Conservation (phyloP, 2,329 filamentous ascomycete species). For the Colletotrichum scovillei region DNA sequence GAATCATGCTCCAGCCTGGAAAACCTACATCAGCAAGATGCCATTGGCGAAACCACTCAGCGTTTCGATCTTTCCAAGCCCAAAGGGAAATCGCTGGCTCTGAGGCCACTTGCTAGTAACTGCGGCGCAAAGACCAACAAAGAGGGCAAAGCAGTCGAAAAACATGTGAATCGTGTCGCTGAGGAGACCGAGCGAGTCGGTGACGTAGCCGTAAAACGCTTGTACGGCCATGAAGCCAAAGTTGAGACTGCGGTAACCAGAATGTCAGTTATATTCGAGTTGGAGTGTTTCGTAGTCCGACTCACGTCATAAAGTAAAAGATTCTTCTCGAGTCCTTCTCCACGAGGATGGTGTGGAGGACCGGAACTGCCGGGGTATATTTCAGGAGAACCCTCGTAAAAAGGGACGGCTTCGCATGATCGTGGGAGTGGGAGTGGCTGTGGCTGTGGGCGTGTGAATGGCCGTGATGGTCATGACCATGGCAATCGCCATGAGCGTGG, state of each 20-base stretch:
- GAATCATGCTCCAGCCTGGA: accelerated
- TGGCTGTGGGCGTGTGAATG: constrained; percentile 41
- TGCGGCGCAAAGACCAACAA: constrained; percentile 89
- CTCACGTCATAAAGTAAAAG: constrained; percentile 95
- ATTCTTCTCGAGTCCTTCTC: constrained; percentile 95
- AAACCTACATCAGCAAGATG: constrained; percentile 84
- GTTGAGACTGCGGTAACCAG: constrained; percentile 74
- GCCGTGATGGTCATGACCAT: constrained; percentile 45
- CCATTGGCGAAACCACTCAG: constrained; percentile 97
- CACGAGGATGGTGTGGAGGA: constrained; percentile 85
- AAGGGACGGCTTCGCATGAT: constrained; percentile 66
- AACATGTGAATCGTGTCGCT: constrained; percentile 99
- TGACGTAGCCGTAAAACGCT: constrained; percentile 92
- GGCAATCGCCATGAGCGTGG: constrained; percentile 40
- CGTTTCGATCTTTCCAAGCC: constrained; percentile 96
- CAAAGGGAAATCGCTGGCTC: constrained; percentile 89
- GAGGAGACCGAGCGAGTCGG: constrained; percentile 92
- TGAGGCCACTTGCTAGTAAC: constrained; percentile 98
- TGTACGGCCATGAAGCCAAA: constrained; percentile 96
- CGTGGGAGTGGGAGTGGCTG: constrained; percentile 47
- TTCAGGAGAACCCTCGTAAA: constrained; percentile 81
- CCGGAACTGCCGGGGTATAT: constrained; percentile 76
- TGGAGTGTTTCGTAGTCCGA: constrained; percentile 10
- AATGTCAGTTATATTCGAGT: constrained; percentile 28
- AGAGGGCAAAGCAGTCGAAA: constrained; percentile 93